phyloP scores from a whole-genome alignment of 31 red algal species.

The Porphyra umbilicalis region DNA sequence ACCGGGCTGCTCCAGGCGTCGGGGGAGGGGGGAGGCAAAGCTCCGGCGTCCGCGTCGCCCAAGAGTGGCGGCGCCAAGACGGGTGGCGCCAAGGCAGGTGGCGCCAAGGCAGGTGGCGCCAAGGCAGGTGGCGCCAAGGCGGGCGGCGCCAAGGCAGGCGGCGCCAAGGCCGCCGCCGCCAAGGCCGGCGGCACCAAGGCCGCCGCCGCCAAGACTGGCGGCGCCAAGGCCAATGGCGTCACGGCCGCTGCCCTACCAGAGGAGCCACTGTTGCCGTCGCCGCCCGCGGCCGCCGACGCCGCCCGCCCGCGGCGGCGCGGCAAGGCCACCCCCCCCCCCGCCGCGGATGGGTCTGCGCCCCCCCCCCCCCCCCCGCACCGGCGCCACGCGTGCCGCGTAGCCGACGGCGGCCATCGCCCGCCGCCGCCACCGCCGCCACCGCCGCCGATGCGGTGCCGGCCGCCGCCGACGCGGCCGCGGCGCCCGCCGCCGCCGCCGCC shows the following conservation, averaged over 20 bases:
- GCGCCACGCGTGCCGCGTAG: too few species aligned
- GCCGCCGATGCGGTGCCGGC: not conserved
- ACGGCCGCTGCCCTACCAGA: too few species aligned
- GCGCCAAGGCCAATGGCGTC: not conserved
- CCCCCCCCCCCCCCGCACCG: too few species aligned
- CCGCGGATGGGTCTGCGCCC: too few species aligned
- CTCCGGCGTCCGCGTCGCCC: not conserved
- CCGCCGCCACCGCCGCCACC: not conserved
- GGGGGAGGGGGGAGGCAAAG: not conserved
- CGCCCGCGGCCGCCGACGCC: not conserved
- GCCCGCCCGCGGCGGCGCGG: not conserved
- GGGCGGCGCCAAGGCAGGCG: too few species aligned
- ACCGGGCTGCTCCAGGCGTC: not conserved
- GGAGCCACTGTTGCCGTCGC: too few species aligned
- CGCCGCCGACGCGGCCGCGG: not conserved
- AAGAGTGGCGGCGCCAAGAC: not conserved
- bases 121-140: too few species aligned
- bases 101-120: too few species aligned
- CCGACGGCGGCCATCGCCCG: too few species aligned
- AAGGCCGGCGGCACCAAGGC: not conserved
- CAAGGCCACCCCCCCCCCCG: not conserved
- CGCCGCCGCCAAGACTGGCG: not conserved
- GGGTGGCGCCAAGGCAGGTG: not conserved
- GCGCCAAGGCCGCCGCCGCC: too few species aligned
- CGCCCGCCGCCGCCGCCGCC: not conserved